A percentile compares a stretch with the other conserved stretches of the same genome.
Evolutionary conservation across 129 eudicot species (phyloP).

Genomic region (Lactuca saligna): DNA sequence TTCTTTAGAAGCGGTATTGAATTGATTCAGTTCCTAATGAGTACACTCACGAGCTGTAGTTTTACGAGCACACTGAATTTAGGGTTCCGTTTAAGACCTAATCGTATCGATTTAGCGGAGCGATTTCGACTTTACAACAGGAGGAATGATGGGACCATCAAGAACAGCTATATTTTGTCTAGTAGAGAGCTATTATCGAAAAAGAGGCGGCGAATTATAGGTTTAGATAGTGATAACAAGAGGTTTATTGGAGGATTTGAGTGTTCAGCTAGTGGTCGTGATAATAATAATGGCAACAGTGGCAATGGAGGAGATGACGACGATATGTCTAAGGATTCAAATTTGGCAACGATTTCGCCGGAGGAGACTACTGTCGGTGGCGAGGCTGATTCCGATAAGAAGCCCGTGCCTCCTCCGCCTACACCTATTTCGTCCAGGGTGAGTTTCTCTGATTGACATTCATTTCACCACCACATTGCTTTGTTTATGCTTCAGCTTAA

Average conservation of each 20-base stretch:
- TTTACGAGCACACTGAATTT: conserved; percentile 35
- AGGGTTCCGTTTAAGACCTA: conserved; percentile 33
- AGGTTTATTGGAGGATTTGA: conserved; percentile 36
- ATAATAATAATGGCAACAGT: conserved; percentile 22
- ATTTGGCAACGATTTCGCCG: conserved; percentile 54
- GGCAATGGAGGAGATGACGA: conserved; percentile 41
- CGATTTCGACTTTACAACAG: conserved; percentile 23
- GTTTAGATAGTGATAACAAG: conserved; percentile 31
- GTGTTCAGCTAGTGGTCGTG: conserved; percentile 38
- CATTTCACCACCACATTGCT: not conserved
- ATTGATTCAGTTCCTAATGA: conserved; percentile 22
- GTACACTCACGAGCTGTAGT: conserved; percentile 49
- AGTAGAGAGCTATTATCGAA: conserved; percentile 29
- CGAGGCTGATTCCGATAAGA: conserved; percentile 38
- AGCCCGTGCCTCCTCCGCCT: conserved; percentile 34
- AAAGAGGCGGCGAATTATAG: conserved; percentile 21
- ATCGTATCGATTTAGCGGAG: conserved; percentile 7
- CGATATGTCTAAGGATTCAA: conserved; percentile 50
- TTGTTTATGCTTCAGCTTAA: not conserved
- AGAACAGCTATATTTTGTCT: conserved; percentile 38
- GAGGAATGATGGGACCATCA: not conserved
- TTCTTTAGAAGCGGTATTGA: not conserved
- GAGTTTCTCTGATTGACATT: conserved; percentile 23
- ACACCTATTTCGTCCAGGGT: conserved; percentile 60
- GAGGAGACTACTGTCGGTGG: conserved; percentile 35